Evolutionary conservation across 192 early-diverging fungal genomes (phyloP).

Genomic region (Phlyctochytrium planicorne): DNA sequence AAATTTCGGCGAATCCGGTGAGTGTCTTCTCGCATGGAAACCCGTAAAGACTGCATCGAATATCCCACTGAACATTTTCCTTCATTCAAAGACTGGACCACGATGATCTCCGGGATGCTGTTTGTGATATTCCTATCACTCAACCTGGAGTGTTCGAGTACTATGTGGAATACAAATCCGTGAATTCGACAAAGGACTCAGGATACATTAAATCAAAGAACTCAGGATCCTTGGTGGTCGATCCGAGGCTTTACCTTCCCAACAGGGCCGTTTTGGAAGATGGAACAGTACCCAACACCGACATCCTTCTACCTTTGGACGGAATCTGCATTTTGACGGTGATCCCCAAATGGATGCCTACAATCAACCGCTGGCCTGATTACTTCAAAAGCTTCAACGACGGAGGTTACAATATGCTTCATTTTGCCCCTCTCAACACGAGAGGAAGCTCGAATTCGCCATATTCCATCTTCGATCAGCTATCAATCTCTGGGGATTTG

Average conservation of each 20-base stretch:
- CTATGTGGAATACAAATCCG: slow-evolving; percentile 64
- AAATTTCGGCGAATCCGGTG: slow-evolving; percentile 6
- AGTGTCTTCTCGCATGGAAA: no score
- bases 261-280: slow-evolving; percentile 18
- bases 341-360: slow-evolving; percentile 97
- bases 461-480: slow-evolving; percentile 96
- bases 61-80: slow-evolving; percentile 1
- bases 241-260: slow-evolving; percentile 72
- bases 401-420: slow-evolving; percentile 96
- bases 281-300: slow-evolving; percentile 10
- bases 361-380: slow-evolving; percentile 70
- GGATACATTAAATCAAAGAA: slow-evolving; percentile 32
- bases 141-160: slow-evolving; percentile 86
- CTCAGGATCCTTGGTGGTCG: slow-evolving; percentile 77
- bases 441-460: slow-evolving; percentile 93
- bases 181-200: neutral
- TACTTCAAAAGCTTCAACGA: slow-evolving; percentile 70
- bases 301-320: slow-evolving; percentile 72
- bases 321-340: slow-evolving; percentile 87
- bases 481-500: slow-evolving; percentile 83
- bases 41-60: no score
- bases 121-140: slow-evolving; percentile 62
- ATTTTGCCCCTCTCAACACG: slow-evolving; percentile 92
- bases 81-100: slow-evolving; percentile 30
- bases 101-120: slow-evolving; percentile 58